Conservation (phyloP, 441 rosid species). For the Erysimum cheiri region DNA sequence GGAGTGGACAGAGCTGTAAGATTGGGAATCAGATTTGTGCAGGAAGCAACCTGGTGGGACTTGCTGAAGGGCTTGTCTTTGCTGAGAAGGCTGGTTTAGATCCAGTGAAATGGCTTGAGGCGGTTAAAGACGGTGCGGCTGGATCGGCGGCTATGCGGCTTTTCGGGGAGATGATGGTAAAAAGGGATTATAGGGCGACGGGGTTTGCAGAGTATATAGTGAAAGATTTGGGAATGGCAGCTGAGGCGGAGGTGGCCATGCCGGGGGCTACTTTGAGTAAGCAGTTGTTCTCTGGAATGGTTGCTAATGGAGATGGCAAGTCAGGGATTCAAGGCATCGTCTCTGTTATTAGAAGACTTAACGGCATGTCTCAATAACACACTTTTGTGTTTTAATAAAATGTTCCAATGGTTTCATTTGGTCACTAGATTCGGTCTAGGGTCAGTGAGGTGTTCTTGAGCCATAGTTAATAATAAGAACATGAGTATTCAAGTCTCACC, state of each 20-base stretch:
- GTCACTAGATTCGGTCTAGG: no score
- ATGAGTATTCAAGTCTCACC: not conserved
- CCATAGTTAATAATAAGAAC: slow-evolving; percentile 12
- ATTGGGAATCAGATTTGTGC: slow-evolving; percentile 79
- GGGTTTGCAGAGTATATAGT: slow-evolving; percentile 81
- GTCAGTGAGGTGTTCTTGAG: not conserved
- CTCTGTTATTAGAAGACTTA: slow-evolving; percentile 62
- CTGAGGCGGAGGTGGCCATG: slow-evolving; percentile 53
- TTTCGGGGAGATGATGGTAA: slow-evolving; percentile 69
- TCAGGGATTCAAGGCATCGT: slow-evolving; percentile 79
- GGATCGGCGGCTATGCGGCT: slow-evolving; percentile 74
- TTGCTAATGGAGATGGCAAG: slow-evolving; percentile 77
- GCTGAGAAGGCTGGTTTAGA: slow-evolving; percentile 71
- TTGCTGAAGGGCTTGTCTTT: slow-evolving; percentile 79
- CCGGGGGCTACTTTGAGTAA: slow-evolving; percentile 76
- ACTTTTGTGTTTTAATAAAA: not conserved
- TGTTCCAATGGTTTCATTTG: not conserved
- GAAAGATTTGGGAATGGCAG: slow-evolving; percentile 88
- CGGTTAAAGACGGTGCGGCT: slow-evolving; percentile 68
- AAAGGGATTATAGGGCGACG: slow-evolving; percentile 67
- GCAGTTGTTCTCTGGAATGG: slow-evolving; percentile 78
- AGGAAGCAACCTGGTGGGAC: slow-evolving; percentile 68
- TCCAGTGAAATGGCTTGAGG: slow-evolving; percentile 50
- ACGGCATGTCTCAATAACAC: slow-evolving; percentile 18
- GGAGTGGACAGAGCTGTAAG: slow-evolving; percentile 82